phyloP scores from a whole-genome alignment of 805 yeast genomes.

The Blastobotrys chiropterorum region DNA sequence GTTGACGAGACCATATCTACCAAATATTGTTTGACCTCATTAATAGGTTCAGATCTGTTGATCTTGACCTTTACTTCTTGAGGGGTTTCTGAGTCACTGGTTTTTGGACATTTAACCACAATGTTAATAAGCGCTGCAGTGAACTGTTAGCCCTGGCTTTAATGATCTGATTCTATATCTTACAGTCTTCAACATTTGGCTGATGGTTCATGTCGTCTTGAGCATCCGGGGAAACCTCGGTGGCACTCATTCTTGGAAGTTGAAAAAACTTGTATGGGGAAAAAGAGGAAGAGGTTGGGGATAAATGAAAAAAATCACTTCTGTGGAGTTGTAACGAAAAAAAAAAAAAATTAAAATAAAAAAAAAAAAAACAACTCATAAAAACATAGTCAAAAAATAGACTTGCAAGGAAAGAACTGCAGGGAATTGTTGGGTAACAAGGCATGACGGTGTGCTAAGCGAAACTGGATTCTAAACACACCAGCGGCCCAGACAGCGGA shows the following conservation, averaged over 20 bases:
- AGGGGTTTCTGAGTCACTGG: background rate
- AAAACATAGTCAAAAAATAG: background rate
- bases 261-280: background rate
- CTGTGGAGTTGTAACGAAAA: too few species aligned
- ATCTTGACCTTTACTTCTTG: constrained; percentile 9
- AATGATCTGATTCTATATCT: too few species aligned
- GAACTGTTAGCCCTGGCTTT: too few species aligned
- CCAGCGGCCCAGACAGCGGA: background rate
- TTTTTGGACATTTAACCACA: background rate
- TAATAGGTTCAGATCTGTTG: constrained; percentile 39
- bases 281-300: background rate
- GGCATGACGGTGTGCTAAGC: too few species aligned
- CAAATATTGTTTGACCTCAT: constrained; percentile 54
- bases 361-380: background rate
- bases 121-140: background rate
- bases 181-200: background rate
- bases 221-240: background rate
- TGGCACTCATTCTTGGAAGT: background rate
- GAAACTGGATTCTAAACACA: too few species aligned
- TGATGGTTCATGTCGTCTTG: background rate
- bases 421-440: background rate
- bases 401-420: background rate
- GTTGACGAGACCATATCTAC: constrained; percentile 50
- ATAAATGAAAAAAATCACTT: too few species aligned
- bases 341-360: too few species aligned